A percentile compares a stretch with the other conserved stretches of the same genome.
phyloP scores from a whole-genome alignment of 805 yeast species.

The Metschnikowia cubensis region DNA sequence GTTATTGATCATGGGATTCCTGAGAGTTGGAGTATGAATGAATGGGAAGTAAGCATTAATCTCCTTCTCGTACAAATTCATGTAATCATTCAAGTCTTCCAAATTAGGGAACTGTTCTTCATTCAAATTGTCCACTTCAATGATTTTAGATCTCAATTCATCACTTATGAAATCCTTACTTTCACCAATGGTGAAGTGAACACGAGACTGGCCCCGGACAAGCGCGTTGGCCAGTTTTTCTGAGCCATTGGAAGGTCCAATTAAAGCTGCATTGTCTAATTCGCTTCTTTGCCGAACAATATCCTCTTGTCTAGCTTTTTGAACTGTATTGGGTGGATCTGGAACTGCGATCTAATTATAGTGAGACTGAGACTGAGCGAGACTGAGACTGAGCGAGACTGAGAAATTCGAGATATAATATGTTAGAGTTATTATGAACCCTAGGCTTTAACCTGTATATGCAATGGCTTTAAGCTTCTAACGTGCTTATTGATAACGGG shows the following conservation, averaged over 20 bases:
- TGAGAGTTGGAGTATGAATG: conserved; percentile 65
- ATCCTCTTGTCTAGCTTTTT: conserved; percentile 64
- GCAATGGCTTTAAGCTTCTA: too few relatives aligned
- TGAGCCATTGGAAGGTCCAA: not conserved
- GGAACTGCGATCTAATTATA: too few relatives aligned
- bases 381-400: too few relatives aligned
- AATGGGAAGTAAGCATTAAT: conserved; percentile 83
- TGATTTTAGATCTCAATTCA: conserved; percentile 50
- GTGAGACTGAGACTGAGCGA: too few relatives aligned
- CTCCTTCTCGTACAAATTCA: conserved; percentile 68
- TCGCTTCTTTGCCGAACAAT: conserved; percentile 45
- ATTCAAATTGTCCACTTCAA: conserved; percentile 48
- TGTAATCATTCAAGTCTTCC: conserved; percentile 72
- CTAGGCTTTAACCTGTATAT: too few relatives aligned
- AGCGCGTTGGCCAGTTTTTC: conserved; percentile 1
- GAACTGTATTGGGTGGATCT: too few relatives aligned
- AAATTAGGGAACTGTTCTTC: conserved; percentile 67
- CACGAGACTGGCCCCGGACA: conserved; percentile 10
- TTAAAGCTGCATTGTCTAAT: conserved; percentile 3
- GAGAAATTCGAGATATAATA: too few relatives aligned
- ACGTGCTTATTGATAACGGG: too few relatives aligned
- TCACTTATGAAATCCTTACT: conserved; percentile 39
- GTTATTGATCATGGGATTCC: conserved; percentile 34
- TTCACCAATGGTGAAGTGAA: conserved; percentile 19
- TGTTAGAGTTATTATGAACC: too few relatives aligned